Evolutionary conservation across 352 stramenopile species (phyloP).

Genomic region (Phytophthora ramorum): DNA sequence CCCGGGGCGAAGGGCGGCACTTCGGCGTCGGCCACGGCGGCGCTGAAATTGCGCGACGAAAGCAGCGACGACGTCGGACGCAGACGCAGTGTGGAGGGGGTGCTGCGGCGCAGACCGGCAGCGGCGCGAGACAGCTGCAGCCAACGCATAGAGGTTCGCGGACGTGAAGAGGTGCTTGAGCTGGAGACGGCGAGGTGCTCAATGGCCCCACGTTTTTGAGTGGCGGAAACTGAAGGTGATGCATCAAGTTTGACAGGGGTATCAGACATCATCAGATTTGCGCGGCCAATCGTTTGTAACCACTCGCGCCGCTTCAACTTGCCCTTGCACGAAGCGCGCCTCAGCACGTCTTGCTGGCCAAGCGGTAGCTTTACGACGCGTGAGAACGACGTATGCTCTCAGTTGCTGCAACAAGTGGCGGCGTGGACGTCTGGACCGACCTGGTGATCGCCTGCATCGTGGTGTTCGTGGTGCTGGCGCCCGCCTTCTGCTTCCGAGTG

Average conservation of each 20-base stretch:
- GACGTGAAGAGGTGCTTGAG: not conserved
- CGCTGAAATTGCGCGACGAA: constrained; percentile 40
- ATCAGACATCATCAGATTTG: constrained; percentile 12
- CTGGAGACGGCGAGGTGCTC: constrained; percentile 25
- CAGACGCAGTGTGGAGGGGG: constrained; percentile 23
- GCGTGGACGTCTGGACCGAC: constrained; percentile 57
- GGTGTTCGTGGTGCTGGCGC: constrained; percentile 73
- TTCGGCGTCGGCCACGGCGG: constrained; percentile 19
- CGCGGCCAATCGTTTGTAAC: not conserved
- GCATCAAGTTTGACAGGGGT: not conserved
- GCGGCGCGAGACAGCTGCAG: constrained; percentile 60
- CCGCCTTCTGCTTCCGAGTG: constrained; percentile 62
- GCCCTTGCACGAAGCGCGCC: not conserved
- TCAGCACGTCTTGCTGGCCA: not conserved
- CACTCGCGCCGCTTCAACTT: constrained; percentile 15
- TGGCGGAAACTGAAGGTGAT: constrained; percentile 19
- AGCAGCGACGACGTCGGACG: constrained; percentile 30
- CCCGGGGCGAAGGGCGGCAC: constrained; percentile 55
- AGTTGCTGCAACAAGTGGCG: not conserved
- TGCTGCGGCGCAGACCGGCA: constrained; percentile 33
- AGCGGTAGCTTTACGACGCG: not conserved
- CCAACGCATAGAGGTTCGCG: constrained; percentile 51
- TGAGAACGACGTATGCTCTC: not conserved
- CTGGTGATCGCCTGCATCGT: constrained; percentile 64
- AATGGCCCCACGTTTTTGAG: constrained; percentile 38